Evolutionary conservation across 345 rosid genomes (phyloP), one percentile per base, ranked within the genome.

Genomic region (Hypericum androsaemum): DNA sequence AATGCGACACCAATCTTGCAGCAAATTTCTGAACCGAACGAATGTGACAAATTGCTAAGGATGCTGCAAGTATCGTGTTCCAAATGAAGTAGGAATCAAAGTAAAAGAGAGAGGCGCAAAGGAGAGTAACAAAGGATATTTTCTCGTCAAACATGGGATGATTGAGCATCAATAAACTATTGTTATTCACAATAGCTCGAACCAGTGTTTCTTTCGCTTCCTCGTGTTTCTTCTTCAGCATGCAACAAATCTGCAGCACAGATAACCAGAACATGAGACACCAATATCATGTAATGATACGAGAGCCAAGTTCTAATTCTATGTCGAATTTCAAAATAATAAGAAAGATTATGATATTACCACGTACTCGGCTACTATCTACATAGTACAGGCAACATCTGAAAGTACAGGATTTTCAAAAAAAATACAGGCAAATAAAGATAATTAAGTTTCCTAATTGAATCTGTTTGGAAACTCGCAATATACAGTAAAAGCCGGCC

Each of bases 161-260:
- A 69, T 83, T 83, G 50, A 92, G 97, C 81, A 92, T 80, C 52
- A 85, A 72, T 7, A 85, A 73, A 47, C 75, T 76, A 64, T 78
- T 85, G 78, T 78, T 92, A 72, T 74, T 83, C 67, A 92, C 86
- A 46, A 85, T 47, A 46, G 95, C 83, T 53, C 85, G 86, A 68
- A 92, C 94, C 72, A 83, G 52, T 56, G 83, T 3, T 67, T 88
- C 90, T 72, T 83, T 88, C 44, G 86, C 94, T 74, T 88, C 90
- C 66, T 85, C 95, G 3, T 80, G 72, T 71, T 80, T 88, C 81
- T 88, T 85, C 74, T 63, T 81, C 65, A 92, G 78, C 77, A 71
- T 77, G 80, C 67, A 76, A 75, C 85, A 77, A 12, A 92, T 77
- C 97, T 92, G 84, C 69, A 64, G 36, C 50, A 44, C 37, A 37